Percentiles rank a stretch among this genome's conserved stretches.
Evolutionary conservation across 768 basidiomycete species (phyloP).

Genomic region (Phylloporus rhodoxanthus): DNA sequence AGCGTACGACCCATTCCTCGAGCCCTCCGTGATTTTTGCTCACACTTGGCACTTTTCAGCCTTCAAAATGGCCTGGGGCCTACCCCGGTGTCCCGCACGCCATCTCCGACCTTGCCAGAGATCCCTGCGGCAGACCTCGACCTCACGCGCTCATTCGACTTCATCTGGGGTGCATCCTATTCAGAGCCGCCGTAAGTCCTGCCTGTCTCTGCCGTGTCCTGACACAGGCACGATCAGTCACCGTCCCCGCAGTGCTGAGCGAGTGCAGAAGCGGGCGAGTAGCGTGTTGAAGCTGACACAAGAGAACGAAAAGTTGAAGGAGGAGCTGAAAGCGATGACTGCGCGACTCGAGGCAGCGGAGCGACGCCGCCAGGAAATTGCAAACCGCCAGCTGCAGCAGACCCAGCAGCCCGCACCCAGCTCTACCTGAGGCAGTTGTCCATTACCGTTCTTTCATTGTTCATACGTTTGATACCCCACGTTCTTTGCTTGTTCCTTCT

Average conservation of each 20-base stretch:
- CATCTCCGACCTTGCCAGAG: slow-evolving; percentile 41
- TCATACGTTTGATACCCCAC: slow-evolving; percentile 25
- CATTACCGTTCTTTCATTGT: slow-evolving; percentile 22
- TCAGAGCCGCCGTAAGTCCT: slow-evolving; percentile 44
- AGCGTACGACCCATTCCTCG: slow-evolving; percentile 19
- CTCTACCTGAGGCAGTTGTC: slow-evolving; percentile 13
- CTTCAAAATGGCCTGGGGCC: slow-evolving; percentile 18
- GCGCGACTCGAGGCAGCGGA: slow-evolving; percentile 73
- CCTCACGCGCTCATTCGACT: slow-evolving; percentile 38
- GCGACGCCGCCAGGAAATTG: slow-evolving; percentile 45
- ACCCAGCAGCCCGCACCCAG: slow-evolving; percentile 5
- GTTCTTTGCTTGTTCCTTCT: slow-evolving; percentile 11
- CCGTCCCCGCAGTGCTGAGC: slow-evolving; percentile 27
- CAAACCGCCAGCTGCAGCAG: slow-evolving; percentile 32
- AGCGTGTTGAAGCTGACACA: slow-evolving; percentile 71
- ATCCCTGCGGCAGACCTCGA: slow-evolving; percentile 46
- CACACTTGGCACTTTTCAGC: slow-evolving; percentile 19
- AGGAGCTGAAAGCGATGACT: slow-evolving; percentile 67
- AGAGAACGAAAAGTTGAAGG: slow-evolving; percentile 76
- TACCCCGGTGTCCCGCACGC: slow-evolving; percentile 19
- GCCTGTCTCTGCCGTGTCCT: slow-evolving; percentile 18
- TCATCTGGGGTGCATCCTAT: slow-evolving; percentile 34
- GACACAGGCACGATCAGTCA: slow-evolving; percentile 29
- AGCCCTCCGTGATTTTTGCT: slow-evolving; percentile 9
- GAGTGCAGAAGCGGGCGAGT: slow-evolving; percentile 63